Evolutionary conservation across 306 rosid species (phyloP), one percentile per base, ranked within the genome.

Genomic region (Calophaca sinica): DNA sequence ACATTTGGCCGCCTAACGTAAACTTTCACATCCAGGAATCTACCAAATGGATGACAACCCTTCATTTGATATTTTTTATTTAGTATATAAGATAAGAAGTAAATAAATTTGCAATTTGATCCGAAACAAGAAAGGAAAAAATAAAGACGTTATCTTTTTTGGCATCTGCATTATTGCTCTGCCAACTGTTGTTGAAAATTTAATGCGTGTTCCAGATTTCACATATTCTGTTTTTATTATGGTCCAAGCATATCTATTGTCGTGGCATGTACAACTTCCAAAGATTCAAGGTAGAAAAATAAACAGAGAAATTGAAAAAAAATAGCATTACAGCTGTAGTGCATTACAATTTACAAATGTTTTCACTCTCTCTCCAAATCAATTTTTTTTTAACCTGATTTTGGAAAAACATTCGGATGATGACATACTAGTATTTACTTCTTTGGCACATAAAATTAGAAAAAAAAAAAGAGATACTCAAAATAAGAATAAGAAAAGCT

Each of bases 161-260:
- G 70, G 79, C 48, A 65, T 65, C 69, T 73, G 11, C 28, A 73
- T 79, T 79, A 79, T 54, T 79, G 83, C 3, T 32, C 66, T 62
- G 45, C 61, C 59, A 53, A 41, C 68, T 55, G 66, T 42, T 72
- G 36, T 26, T 36, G 33, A 72, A 53, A 13, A 54, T 45, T 44
- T 1, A 79, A 73, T 6, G 68, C 55, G 20, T 65, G 57, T 3
- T 12, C 53, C 4, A 5, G 3, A 72, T 35, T 64, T 51, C 13
- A 55, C 61, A 28, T 15, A 38, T 55, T 36, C 49, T 42, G 50
- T 5, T 29, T 58, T 10, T 10, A 33, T 20, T 20, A 38, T 38
- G 62, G 62, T 58, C 80, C 55, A 59, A 28, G 36, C 42, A 38
- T 48, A 26, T 38, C 32, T 6, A 35, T 77, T 76, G 69, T 67